Evolutionary conservation across 805 yeast genomes (phyloP).

Genomic region (Blastobotrys chiropterorum): DNA sequence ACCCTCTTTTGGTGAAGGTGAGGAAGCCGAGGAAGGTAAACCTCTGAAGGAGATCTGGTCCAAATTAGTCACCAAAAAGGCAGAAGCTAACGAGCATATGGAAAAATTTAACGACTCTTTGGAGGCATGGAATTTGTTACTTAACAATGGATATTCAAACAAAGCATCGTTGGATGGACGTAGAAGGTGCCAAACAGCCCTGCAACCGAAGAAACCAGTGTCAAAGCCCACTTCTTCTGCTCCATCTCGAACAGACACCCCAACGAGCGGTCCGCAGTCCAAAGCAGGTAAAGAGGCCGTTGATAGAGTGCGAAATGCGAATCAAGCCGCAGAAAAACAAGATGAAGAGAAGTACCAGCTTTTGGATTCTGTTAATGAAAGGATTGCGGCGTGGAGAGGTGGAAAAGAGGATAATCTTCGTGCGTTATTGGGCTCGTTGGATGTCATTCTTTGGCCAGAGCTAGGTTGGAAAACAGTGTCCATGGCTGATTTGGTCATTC

Average conservation of each 20-base stretch:
- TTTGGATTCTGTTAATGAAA: slow-evolving; percentile 55
- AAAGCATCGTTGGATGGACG: slow-evolving; percentile 70
- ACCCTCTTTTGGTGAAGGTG: slow-evolving; percentile 34
- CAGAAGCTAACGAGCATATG: slow-evolving; percentile 76
- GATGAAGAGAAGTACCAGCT: slow-evolving; percentile 56
- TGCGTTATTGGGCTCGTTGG: slow-evolving; percentile 63
- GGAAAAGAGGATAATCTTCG: slow-evolving; percentile 81
- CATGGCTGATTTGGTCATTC: slow-evolving; percentile 72
- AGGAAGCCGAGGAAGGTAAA: slow-evolving; percentile 45
- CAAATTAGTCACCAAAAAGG: slow-evolving; percentile 62
- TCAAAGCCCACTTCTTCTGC: slow-evolving; percentile 18
- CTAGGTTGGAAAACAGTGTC: slow-evolving; percentile 61
- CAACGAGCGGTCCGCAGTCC: slow-evolving; percentile 21
- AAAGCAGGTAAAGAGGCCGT: slow-evolving; percentile 41
- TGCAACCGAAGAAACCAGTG: slow-evolving; percentile 34
- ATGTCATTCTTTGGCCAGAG: slow-evolving; percentile 61
- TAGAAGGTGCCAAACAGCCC: slow-evolving; percentile 62
- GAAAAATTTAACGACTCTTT: slow-evolving; percentile 68
- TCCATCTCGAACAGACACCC: slow-evolving; percentile 11
- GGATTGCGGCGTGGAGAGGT: slow-evolving; percentile 54
- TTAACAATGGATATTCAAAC: slow-evolving; percentile 62
- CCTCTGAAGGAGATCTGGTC: slow-evolving; percentile 63
- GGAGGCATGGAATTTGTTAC: slow-evolving; percentile 50
- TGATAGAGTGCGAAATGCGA: slow-evolving; percentile 44
- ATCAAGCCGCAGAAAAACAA: slow-evolving; percentile 38